These are phyloP conservation scores for Irineochytrium annulatum DNA, from an alignment of 192 early-diverging fungal species.

Conservation along the genomic window DNA sequence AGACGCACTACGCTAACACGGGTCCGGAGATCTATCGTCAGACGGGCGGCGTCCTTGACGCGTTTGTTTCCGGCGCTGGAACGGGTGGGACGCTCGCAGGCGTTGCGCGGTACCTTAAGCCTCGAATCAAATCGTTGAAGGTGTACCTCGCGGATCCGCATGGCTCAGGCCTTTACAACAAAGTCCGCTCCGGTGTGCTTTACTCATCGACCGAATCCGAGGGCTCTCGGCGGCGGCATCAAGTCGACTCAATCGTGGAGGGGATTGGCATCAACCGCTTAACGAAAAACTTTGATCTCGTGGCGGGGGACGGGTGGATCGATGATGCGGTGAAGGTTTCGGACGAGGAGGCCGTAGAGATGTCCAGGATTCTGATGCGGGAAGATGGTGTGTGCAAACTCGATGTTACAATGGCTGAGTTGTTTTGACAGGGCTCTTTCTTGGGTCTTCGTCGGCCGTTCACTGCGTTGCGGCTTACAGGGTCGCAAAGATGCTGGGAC, in stretches of 20 bases:
- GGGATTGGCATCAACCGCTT: constrained; percentile 93
- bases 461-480: constrained; percentile 87
- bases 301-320: constrained; percentile 46
- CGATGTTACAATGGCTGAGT: not conserved
- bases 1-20: constrained; percentile 71
- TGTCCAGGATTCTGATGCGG: constrained; percentile 80
- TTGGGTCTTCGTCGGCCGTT: constrained; percentile 86
- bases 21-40: constrained; percentile 86
- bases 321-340: constrained; percentile 81
- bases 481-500: constrained; percentile 73
- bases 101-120: constrained; percentile 81
- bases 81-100: constrained; percentile 82
- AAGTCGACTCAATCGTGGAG: constrained; percentile 97
- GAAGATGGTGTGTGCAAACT: constrained; percentile 55
- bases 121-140: constrained; percentile 51
- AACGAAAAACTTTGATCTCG: constrained; percentile 78
- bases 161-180: constrained; percentile 88
- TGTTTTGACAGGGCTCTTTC: constrained; percentile 60
- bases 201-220: constrained; percentile 84
- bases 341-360: constrained; percentile 83
- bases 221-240: constrained; percentile 84
- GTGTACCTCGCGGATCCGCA: constrained; percentile 85
- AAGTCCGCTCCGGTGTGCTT: constrained; percentile 87
- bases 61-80: constrained; percentile 85
- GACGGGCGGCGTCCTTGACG: constrained; percentile 64